A percentile compares a stretch with the other conserved stretches of the same genome.
phyloP scores from a whole-genome alignment of 2,329 filamentous ascomycete species.

The Elsinoe perseae region DNA sequence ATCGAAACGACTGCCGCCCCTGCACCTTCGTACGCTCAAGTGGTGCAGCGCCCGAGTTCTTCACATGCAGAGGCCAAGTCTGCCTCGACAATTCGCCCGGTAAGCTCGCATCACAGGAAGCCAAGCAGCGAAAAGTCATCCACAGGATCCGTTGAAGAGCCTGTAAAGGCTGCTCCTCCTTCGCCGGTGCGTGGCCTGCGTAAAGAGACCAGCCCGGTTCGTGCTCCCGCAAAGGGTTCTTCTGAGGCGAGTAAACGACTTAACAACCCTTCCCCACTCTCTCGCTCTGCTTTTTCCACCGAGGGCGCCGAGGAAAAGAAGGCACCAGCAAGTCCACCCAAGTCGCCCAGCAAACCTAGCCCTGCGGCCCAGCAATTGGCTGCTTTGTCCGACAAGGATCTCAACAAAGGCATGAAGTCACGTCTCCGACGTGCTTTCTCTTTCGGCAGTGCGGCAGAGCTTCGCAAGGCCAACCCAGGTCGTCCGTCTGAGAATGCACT shows the following conservation, averaged over 20 bases:
- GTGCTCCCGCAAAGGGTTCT: constrained; percentile 29
- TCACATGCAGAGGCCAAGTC: constrained; percentile 25
- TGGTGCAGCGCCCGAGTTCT: constrained; percentile 22
- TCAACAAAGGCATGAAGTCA: constrained; percentile 73
- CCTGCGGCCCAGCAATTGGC: constrained; percentile 77
- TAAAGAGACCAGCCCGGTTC: constrained; percentile 20
- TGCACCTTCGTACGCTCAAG: constrained; percentile 22
- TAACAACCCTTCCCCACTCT: constrained; percentile 41
- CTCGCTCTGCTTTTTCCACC: constrained; percentile 25
- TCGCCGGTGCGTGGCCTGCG: constrained; percentile 13
- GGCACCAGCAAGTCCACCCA: constrained; percentile 15
- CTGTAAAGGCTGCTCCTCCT: constrained; percentile 17
- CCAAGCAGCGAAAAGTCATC: constrained; percentile 19
- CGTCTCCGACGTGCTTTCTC: constrained; percentile 86
- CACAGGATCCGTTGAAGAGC: constrained; percentile 16
- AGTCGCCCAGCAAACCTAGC: constrained; percentile 41
- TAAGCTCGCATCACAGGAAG: constrained; percentile 31
- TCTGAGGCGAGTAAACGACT: constrained; percentile 36
- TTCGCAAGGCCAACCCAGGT: constrained; percentile 57
- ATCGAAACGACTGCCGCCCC: constrained; percentile 20
- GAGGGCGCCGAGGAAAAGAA: constrained; percentile 15
- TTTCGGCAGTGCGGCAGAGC: constrained; percentile 89
- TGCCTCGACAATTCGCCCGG: constrained; percentile 27
- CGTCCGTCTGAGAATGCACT: constrained; percentile 40
- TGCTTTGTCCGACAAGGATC: constrained; percentile 76